Evolutionary conservation across 768 basidiomycete genomes (phyloP), one percentile per base, ranked within the genome.

Genomic region (Lepiota brunneoincarnata): DNA sequence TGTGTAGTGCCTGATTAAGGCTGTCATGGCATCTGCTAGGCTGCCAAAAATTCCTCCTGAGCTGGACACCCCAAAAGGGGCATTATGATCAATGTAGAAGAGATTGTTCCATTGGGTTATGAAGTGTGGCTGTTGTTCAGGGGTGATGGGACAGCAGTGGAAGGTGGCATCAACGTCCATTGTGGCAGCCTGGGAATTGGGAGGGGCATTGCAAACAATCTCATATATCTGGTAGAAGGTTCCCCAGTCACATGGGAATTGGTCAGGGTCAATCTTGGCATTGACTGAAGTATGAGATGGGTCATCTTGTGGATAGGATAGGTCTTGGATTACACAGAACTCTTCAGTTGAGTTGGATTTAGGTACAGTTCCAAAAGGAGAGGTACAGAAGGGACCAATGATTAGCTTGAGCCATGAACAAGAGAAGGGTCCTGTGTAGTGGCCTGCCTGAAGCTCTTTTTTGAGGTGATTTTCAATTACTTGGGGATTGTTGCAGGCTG

Each of bases 161-260:
- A 73, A 76, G 0, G 75, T 75, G 3, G 73, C 59, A 0, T 61
- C 62, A 14, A 79, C 69, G 54, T 79, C 69, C 60, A 75, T 72
- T 0, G 70, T 68, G 0, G 76, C 72, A 2, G 70, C 74, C 11
- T 49, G 26, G 26, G 62, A 64, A 9, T 74, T 72, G 0, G 57
- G 58, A 0, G 74, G 75, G 0, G 71, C 59, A 2, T 57, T 55
- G 0, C 71, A 60, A 1, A 76, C 62, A 0, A 75, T 56, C 0
- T 43, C 45, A 0, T 59, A 18, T 2, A 64, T 62, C 0, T 51
- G 40, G 11, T 58, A 54, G 60, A 77, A 77, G 1, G 73, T 69
- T 0, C 74, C 72, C 75, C 76, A 78, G 0, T 49, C 63, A 0
- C 26, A 31, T 6, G 31, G 49, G 62, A 65, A 55, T 23, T 66